Base-by-base conservation (phyloP, 2,329 filamentous ascomycete species). In the Monilinia fructicola region DNA sequence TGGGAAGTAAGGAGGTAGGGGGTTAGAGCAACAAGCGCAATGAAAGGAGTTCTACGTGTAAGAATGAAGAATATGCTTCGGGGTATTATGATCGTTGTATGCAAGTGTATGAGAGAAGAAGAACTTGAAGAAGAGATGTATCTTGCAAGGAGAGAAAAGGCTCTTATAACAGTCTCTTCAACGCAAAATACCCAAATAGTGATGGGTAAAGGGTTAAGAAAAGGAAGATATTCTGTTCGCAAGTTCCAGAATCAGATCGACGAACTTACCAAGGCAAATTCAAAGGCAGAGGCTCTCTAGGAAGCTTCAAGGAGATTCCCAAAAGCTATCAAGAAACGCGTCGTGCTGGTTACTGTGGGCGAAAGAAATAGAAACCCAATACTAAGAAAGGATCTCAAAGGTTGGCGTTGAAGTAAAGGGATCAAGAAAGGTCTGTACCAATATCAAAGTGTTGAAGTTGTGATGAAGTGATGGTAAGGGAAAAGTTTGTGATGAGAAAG, bases 81-180 rank as follows among this genome's bases (percentile, higher is more conserved):
- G 26, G 3, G 10, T 35, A n/a, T 31, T 4, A 3, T 2, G 6
- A 48, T 48, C 10, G 12, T 4, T 48, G 26, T 16, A 11, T 6
- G 18, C 6, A 38, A 48, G 21, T 2, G 7, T 4, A 42, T 12
- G 11, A 48, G 56, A 14, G 3, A 35, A 35, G n/a, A 35, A 28
- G 11, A 31, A 23, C 2, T 23, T n/a, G 23, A 11, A n/a, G 23
- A 11, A n/a, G 21, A 60, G 23, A 10, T 2, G 1, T 23, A 4
- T 23, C 10, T 21, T 60, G 56, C 21, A 35, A 31, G 42, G 23
- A 48, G 12, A 60, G 28, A 18, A 35, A 35, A 6, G 16, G 11
- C 56, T 60, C n/a, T 60, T 60, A 60, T 48, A 46, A 48, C 28
- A 48, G 28, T 31, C n/a, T 3, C 21, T 14, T 48, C 23, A 23